Evolutionary conservation across 2,329 filamentous ascomycete genomes (phyloP).

Genomic region (Kalmusia sp.): DNA sequence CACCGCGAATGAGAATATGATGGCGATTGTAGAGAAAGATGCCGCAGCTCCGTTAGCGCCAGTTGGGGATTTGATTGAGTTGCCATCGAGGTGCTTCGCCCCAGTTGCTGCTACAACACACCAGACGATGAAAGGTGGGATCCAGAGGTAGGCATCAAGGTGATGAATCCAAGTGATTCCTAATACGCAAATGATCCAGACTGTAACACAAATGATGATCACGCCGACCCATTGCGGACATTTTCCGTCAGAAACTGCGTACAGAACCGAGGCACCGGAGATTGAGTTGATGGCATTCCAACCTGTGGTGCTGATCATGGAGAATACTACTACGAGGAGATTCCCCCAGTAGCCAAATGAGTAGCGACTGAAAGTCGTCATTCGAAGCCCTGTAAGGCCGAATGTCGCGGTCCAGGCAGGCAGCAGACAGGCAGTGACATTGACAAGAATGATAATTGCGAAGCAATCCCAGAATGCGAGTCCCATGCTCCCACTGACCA

Average conservation of each 20-base stretch:
- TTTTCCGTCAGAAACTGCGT: conserved; percentile 45
- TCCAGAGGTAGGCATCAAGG: conserved; percentile 46
- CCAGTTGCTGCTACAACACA: conserved; percentile 48
- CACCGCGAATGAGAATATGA: conserved; percentile 47
- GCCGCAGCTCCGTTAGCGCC: conserved; percentile 42
- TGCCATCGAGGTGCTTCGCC: conserved; percentile 39
- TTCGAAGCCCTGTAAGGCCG: conserved; percentile 45
- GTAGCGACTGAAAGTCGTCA: conserved; percentile 47
- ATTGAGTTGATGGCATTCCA: conserved; percentile 51
- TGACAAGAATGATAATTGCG: conserved; percentile 44
- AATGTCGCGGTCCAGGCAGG: conserved; percentile 37
- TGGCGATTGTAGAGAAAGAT: conserved; percentile 45
- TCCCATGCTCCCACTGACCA: conserved; percentile 40
- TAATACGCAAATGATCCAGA: conserved; percentile 47
- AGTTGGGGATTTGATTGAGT: conserved; percentile 29
- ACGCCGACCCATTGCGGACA: conserved; percentile 48
- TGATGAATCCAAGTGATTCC: conserved; percentile 50
- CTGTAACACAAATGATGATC: conserved; percentile 46
- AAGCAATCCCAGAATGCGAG: conserved; percentile 49
- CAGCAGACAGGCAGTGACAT: conserved; percentile 38
- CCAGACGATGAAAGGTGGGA: conserved; percentile 47
- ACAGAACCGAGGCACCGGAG: conserved; percentile 44
- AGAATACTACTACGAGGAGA: conserved; percentile 46
- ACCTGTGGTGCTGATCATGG: conserved; percentile 47
- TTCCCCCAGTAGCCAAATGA: conserved; percentile 51